phyloP scores from a whole-genome alignment of 805 yeast species.

The Lipomyces japonicus region DNA sequence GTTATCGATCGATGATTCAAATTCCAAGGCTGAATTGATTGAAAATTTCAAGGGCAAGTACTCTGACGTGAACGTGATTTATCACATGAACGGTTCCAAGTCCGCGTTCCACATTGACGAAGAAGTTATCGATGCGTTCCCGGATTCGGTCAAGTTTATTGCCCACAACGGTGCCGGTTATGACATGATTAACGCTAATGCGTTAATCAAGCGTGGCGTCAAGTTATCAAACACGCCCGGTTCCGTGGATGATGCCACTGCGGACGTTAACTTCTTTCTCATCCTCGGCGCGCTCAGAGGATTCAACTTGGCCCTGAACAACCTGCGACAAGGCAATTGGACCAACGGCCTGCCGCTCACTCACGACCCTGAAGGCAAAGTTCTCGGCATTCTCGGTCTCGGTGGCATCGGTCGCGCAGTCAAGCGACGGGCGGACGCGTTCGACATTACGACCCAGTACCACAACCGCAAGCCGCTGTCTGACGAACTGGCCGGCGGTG shows the following conservation, averaged over 20 bases:
- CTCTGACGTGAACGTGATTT: slow-evolving; percentile 42
- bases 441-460: slow-evolving; percentile 73
- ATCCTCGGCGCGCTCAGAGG: slow-evolving; percentile 62
- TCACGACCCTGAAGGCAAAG: slow-evolving; percentile 69
- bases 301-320: slow-evolving; percentile 57
- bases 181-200: slow-evolving; percentile 61
- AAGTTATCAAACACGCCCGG: slow-evolving; percentile 62
- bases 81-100: slow-evolving; percentile 49
- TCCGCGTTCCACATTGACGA: slow-evolving; percentile 61
- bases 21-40: slow-evolving; percentile 39
- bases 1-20: slow-evolving; percentile 16
- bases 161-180: slow-evolving; percentile 65
- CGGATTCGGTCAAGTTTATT: slow-evolving; percentile 51
- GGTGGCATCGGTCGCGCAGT: slow-evolving; percentile 89
- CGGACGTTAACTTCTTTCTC: slow-evolving; percentile 64
- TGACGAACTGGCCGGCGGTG: slow-evolving; percentile 61
- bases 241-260: slow-evolving; percentile 67
- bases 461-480: slow-evolving; percentile 62
- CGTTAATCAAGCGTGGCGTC: slow-evolving; percentile 51
- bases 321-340: slow-evolving; percentile 62
- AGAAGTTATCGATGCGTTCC: slow-evolving; percentile 56
- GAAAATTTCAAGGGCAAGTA: slow-evolving; percentile 42
- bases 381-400: slow-evolving; percentile 77
- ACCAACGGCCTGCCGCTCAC: slow-evolving; percentile 57
- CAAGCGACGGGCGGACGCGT: slow-evolving; percentile 65